phyloP scores from a whole-genome alignment of 2,329 filamentous ascomycete genomes.

The Venturia carpophila region DNA sequence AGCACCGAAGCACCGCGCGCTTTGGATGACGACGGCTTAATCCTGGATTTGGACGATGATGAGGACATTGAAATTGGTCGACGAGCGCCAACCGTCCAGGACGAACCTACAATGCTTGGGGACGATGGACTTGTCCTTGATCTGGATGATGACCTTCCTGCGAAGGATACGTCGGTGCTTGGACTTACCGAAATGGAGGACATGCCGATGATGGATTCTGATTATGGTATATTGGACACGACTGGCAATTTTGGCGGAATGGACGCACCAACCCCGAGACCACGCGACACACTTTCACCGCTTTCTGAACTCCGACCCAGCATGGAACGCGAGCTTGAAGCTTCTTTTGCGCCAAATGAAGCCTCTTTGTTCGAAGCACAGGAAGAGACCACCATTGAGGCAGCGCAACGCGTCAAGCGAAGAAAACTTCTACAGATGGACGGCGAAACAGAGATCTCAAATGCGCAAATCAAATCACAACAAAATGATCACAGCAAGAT shows the following conservation, averaged over 20 bases:
- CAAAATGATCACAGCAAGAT: conserved; percentile 82
- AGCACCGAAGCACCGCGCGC: conserved; percentile 36
- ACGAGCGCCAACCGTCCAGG: conserved; percentile 57
- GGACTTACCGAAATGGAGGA: conserved; percentile 44
- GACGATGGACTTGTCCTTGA: conserved; percentile 49
- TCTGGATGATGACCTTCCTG: conserved; percentile 31
- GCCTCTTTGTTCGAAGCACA: conserved; percentile 36
- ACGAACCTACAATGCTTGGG: conserved; percentile 22
- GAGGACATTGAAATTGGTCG: conserved; percentile 80
- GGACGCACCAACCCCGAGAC: conserved; percentile 24
- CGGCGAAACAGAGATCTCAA: conserved; percentile 67
- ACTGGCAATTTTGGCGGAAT: conserved; percentile 12
- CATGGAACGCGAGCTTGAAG: conserved; percentile 55
- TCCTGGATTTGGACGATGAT: conserved; percentile 46
- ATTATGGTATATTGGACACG: conserved; percentile 16
- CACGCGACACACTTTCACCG: conserved; percentile 44
- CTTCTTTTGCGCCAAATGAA: conserved; percentile 34
- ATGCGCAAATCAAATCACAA: conserved; percentile 72
- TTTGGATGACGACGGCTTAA: conserved; percentile 20
- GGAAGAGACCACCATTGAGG: conserved; percentile 41
- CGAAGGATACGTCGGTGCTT: conserved; percentile 21
- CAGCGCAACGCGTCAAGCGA: conserved; percentile 64
- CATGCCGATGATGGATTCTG: conserved; percentile 22
- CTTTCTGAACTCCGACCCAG: conserved; percentile 47
- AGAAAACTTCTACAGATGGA: conserved; percentile 80